Evolutionary conservation across 371 early-diverging fungal genomes (phyloP).

Genomic region (Mucor circinelloides): DNA sequence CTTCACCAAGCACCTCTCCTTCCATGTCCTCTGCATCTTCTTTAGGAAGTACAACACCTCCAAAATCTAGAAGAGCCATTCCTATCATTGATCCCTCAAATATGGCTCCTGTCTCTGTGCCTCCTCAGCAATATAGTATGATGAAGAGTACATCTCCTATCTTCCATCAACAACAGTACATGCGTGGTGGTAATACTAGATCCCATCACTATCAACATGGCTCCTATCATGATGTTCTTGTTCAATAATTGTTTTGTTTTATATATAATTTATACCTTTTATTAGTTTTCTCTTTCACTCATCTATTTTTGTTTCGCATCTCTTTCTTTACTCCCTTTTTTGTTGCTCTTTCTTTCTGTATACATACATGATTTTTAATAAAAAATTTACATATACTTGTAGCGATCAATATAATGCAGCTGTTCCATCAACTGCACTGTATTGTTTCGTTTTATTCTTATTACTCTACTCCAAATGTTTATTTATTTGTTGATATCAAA

Average conservation of each 20-base stretch:
- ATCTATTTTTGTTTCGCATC: slow-evolving; percentile 7
- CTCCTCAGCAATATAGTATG: slow-evolving; percentile 9
- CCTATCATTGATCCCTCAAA: slow-evolving; percentile 45
- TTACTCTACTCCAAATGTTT: not conserved
- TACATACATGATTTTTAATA: slow-evolving; percentile 7
- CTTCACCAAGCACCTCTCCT: slow-evolving; percentile 43
- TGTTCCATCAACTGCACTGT: not conserved
- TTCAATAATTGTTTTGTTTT: slow-evolving; percentile 8
- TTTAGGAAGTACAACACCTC: slow-evolving; percentile 9
- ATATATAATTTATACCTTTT: slow-evolving; percentile 6
- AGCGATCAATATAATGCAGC: not conserved
- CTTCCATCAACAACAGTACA: slow-evolving; percentile 7
- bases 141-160: slow-evolving; percentile 7
- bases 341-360: not conserved
- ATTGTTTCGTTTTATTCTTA: not conserved
- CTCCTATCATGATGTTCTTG: slow-evolving; percentile 8
- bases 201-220: not conserved
- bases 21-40: slow-evolving; percentile 23
- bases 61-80: slow-evolving; percentile 34
- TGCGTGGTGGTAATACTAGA: not conserved
- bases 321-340: not conserved
- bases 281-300: not conserved
- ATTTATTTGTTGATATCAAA: slow-evolving; percentile 7
- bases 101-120: slow-evolving; percentile 37
- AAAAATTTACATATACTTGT: slow-evolving; percentile 1